Conservation (phyloP, 257 asterid species). For the Haberlea rhodopensis region DNA sequence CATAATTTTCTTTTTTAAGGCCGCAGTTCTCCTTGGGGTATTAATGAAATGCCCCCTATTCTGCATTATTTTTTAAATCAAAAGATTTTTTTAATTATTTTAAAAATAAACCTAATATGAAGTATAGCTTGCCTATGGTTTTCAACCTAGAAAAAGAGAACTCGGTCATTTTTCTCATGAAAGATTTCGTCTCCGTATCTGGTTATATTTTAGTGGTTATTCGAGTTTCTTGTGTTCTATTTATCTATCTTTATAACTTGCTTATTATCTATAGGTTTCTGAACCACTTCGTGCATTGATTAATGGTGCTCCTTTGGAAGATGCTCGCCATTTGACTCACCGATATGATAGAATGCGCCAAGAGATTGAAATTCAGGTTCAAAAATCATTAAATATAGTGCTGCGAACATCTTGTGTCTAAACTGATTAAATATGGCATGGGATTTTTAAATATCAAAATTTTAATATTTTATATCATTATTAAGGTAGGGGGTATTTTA, state of each 20-base stretch:
- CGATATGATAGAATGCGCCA: conserved; percentile 79
- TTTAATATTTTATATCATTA: background rate
- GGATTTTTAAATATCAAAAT: no score
- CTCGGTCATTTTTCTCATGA: background rate
- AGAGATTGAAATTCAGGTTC: conserved; percentile 86
- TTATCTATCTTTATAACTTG: background rate
- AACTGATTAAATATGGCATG: background rate
- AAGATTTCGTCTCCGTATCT: background rate
- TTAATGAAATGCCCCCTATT: no score
- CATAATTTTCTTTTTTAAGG: no score
- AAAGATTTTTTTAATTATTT: no score
- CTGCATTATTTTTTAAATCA: no score
- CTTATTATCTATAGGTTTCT: conserved; percentile 50
- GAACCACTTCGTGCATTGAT: conserved; percentile 72
- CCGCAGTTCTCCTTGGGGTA: no score
- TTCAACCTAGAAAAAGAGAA: background rate
- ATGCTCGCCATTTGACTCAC: conserved; percentile 92
- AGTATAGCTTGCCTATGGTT: background rate
- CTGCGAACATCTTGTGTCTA: background rate
- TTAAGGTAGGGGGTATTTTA: background rate
- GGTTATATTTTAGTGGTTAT: background rate
- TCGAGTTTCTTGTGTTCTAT: background rate
- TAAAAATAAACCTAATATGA: no score
- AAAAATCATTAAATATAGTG: no score
- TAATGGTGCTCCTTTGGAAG: conserved; percentile 89